These are phyloP conservation scores for Gaultheria prostrata DNA, from an alignment of 148 eudicot species.

Conservation along the genomic window DNA sequence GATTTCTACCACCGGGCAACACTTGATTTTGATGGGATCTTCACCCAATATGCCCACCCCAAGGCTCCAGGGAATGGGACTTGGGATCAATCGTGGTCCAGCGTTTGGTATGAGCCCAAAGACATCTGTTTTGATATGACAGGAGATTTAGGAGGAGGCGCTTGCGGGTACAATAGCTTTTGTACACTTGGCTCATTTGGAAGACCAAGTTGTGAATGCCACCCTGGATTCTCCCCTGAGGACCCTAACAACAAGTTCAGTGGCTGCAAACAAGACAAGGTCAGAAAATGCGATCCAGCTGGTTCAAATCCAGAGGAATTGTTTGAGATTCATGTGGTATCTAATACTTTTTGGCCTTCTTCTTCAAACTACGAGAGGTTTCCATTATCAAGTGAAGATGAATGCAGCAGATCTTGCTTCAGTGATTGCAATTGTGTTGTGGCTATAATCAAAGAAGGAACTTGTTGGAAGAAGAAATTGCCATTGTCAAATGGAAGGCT, in stretches of 20 bases:
- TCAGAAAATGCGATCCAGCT: constrained; percentile 14
- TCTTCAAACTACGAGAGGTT: constrained; percentile 17
- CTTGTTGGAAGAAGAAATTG: constrained; percentile 34
- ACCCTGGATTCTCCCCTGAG: constrained; percentile 18
- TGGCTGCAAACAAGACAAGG: constrained; percentile 18
- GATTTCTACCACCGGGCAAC: constrained; percentile 21
- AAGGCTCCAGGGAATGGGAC: background rate
- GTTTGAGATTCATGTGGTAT: constrained; percentile 6
- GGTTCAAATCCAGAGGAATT: background rate
- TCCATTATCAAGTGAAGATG: constrained; percentile 5
- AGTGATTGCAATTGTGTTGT: constrained; percentile 29
- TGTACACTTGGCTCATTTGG: constrained; percentile 14
- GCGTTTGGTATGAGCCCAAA: constrained; percentile 16
- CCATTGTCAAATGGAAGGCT: constrained; percentile 36
- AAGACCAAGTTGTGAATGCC: constrained; percentile 29
- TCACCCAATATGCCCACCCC: constrained; percentile 24
- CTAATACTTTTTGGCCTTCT: constrained; percentile 26
- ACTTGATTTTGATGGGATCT: constrained; percentile 28
- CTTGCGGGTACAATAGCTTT: constrained; percentile 30
- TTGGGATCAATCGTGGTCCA: constrained; percentile 15
- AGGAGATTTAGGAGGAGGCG: constrained; percentile 12
- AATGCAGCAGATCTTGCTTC: constrained; percentile 24
- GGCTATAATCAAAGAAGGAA: constrained; percentile 15
- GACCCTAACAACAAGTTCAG: constrained; percentile 25
- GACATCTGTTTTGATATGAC: constrained; percentile 16